Evolutionary conservation across 768 basidiomycete genomes (phyloP), one percentile per base, ranked within the genome.

Genomic region (Panaeolus cyanescens): DNA sequence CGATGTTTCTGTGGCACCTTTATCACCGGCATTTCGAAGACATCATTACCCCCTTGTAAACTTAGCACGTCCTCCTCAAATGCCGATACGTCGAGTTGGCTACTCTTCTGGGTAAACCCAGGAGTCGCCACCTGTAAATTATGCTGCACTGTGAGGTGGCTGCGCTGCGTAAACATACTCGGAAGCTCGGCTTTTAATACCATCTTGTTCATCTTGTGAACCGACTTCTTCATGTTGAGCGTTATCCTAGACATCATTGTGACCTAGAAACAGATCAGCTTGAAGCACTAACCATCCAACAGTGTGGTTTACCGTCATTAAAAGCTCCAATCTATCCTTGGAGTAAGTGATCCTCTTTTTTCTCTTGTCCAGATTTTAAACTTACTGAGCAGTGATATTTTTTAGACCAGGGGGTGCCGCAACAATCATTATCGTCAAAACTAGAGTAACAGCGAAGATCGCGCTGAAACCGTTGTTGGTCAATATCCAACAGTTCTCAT

Each of bases 201-300:
- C 6, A 36, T 61, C 28, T 55, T 61, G 34, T 66, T 58, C 36
- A 70, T 13, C n/a, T 73, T 70, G 15, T 64, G 62, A 3, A 72
- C 74, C 10, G 72, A 74, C 66, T 81, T 82, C 68, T 74, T 82
- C 13, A 88, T 76, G 67, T 81, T 83, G 28, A 88, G 77, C 1
- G 87, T 87, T 54, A 88, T 88, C 5, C 87, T 80, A 6, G 85
- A 87, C 80, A 88, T 86, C 83, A 88, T 88, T 0, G 85, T 76
- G 7, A 88, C 74, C 74, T 76, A 56, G n/a, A 31, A 36, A 37
- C 56, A 2, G 32, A 56, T 9, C 25, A 61, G 30, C 36, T n/a
- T 19, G 37, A 56, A 13, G 36, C 50, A 37, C 45, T 30, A 19
- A 34, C 28, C 55, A 3, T 12, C 31, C 17, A 2, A 39, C 6